A percentile compares a stretch with the other conserved stretches of the same genome.
These are phyloP conservation scores for Lathyrus aphaca DNA, from an alignment of 306 rosid species.

Conservation along the genomic window DNA sequence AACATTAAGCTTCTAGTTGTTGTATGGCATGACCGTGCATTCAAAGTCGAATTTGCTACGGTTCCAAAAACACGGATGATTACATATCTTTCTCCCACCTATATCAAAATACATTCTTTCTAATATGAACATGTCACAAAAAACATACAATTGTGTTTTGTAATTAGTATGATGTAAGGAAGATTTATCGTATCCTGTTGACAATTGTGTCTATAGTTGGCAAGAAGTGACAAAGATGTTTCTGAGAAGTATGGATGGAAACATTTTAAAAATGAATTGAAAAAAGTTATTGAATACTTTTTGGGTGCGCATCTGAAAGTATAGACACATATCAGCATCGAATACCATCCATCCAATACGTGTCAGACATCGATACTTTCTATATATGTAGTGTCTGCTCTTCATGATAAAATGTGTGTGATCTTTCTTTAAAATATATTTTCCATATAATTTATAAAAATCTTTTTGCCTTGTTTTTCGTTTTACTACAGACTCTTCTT, in stretches of 20 bases:
- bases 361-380: not conserved
- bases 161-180: conserved; percentile 1
- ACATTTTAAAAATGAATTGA: not conserved
- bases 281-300: not conserved
- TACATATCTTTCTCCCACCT: not conserved
- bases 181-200: not conserved
- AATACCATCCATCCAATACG: not conserved
- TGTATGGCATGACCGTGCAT: not conserved
- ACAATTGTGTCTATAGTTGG: not conserved
- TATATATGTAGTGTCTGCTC: not conserved
- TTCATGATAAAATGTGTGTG: conserved; percentile 23
- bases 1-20: not conserved
- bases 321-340: not conserved
- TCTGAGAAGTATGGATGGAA: not conserved
- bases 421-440: conserved; percentile 20
- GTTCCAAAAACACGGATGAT: not conserved
- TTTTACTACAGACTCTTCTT: conserved; percentile 74
- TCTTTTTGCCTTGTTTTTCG: not conserved
- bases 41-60: not conserved
- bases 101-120: conserved; percentile 2
- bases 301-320: not conserved
- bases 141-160: not conserved
- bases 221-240: not conserved
- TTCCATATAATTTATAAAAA: conserved; percentile 1
- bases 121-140: not conserved